Evolutionary conservation across 116 monocot genomes (phyloP), one percentile per base, ranked within the genome.

Genomic region (Trichopus zeylanicus): DNA sequence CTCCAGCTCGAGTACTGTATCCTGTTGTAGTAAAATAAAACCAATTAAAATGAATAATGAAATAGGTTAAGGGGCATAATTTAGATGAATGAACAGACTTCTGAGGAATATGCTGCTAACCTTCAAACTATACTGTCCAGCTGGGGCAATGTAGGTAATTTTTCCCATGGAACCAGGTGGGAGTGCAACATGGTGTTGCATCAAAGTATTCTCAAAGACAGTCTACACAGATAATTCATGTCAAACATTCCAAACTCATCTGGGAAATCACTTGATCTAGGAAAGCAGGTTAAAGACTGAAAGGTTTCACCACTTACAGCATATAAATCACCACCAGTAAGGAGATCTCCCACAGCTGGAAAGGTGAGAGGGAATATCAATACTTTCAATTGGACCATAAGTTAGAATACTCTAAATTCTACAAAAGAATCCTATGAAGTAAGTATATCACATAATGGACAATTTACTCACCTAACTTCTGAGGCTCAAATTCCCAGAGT

Each of bases 81-180:
- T 20, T 4, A 20, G 19, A 59, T 9, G n/a, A n/a, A n/a, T n/a
- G n/a, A n/a, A n/a, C n/a, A n/a, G n/a, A n/a, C n/a, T n/a, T n/a
- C n/a, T n/a, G n/a, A n/a, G n/a, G n/a, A n/a, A n/a, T n/a, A n/a
- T n/a, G n/a, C n/a, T n/a, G n/a, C 29, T 48, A 29, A 98, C 97
- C 79, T 82, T 75, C 23, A 98, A 55, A 58, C 69, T 86, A 48
- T 99, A 99, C 70, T 99, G 99, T 72, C 99, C 99, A 74, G 99
- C 71, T 48, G 99, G 83, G 5, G 99, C 99, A 65, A 99, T 61
- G 46, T 81, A 92, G 31, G 79, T 59, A 31, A 99, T 69, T 68
- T 92, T 99, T 65, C 99, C 99, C 99, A 99, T 99, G 13, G 99
- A 70, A 73, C 92, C 99, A 52, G 99, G 92, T 57, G 92, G 92